These are phyloP conservation scores for Suillus cothurnatus DNA, from an alignment of 768 basidiomycete species.

Conservation along the genomic window DNA sequence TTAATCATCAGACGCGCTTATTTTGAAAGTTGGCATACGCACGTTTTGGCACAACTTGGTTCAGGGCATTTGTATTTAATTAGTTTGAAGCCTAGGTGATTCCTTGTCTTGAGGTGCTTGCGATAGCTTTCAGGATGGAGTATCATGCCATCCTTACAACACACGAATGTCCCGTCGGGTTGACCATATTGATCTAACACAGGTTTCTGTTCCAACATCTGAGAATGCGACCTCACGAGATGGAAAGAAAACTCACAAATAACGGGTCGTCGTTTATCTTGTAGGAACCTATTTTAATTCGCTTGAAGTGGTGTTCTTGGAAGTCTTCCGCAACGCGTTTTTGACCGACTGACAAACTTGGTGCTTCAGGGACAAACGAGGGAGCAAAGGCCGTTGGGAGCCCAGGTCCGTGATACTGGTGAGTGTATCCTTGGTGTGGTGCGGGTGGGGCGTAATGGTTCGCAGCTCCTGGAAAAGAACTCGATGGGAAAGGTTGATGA, in stretches of 20 bases:
- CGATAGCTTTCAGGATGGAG: neutral
- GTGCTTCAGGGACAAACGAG: neutral
- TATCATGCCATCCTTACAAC: neutral
- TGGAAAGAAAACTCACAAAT: neutral
- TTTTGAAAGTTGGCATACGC: neutral
- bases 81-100: neutral
- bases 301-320: neutral
- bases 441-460: neutral
- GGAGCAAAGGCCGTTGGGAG: neutral
- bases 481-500: neutral
- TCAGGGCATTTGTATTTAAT: neutral
- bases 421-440: neutral
- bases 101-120: neutral
- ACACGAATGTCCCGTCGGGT: neutral
- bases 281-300: rapidly evolving
- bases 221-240: neutral
- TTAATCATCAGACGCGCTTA: neutral
- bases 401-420: neutral
- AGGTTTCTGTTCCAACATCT: neutral
- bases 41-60: neutral
- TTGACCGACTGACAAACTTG: neutral
- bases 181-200: neutral
- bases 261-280: neutral
- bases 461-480: neutral
- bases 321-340: neutral